These are phyloP conservation scores for Starmerella ratchasimensis DNA, from an alignment of 805 yeast genomes.

Conservation along the genomic window DNA sequence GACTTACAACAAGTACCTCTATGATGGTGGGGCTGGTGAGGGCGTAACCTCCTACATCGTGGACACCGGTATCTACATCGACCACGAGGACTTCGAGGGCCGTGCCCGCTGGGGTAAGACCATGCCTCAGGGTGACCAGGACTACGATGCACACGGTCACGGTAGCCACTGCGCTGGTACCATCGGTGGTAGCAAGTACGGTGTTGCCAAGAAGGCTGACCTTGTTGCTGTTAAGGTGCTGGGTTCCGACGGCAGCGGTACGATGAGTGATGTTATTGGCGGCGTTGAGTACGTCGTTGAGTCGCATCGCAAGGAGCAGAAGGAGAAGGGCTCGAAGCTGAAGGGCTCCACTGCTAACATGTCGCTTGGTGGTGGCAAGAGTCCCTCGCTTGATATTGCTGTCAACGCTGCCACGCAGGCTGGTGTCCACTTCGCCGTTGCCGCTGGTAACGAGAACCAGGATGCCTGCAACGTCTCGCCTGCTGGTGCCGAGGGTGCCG, in stretches of 20 bases:
- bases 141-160: constrained; percentile 42
- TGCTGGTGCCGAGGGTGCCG: constrained; percentile 45
- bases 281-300: constrained; percentile 56
- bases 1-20: constrained; percentile 46
- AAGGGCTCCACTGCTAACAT: constrained; percentile 48
- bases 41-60: constrained; percentile 36
- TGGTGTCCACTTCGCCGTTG: constrained; percentile 86
- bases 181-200: constrained; percentile 38
- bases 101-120: constrained; percentile 45
- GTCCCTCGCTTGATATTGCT: constrained; percentile 74
- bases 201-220: constrained; percentile 44
- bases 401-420: constrained; percentile 80
- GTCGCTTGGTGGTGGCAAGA: constrained; percentile 85
- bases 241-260: constrained; percentile 42
- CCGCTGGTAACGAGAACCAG: constrained; percentile 89
- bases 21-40: constrained; percentile 38
- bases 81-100: constrained; percentile 41
- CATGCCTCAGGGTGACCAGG: constrained; percentile 33
- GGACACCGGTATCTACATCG: constrained; percentile 42
- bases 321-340: constrained; percentile 33
- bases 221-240: constrained; percentile 49
- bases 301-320: constrained; percentile 34
- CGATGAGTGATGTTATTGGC: constrained; percentile 45
- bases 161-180: constrained; percentile 53
- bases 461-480: constrained; percentile 92